Evolutionary conservation across 1,284 basidiomycete genomes (phyloP).

Genomic region (Leucoagaricus sp.): DNA sequence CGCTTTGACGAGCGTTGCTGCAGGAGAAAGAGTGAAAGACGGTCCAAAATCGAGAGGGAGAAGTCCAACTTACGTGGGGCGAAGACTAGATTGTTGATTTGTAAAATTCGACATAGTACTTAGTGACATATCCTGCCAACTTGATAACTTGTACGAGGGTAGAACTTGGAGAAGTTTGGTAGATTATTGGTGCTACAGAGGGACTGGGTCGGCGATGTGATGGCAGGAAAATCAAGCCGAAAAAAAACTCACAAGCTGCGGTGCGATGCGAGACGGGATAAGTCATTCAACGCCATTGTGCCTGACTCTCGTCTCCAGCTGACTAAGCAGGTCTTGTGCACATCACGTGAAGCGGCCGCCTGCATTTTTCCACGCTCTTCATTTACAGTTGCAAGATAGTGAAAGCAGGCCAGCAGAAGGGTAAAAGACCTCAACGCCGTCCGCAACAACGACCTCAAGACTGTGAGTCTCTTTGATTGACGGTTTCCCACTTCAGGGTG

Average conservation of each 20-base stretch:
- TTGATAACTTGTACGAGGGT: slow-evolving; percentile 45
- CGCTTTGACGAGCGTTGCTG: slow-evolving; percentile 91
- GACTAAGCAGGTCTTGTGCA: slow-evolving; percentile 24
- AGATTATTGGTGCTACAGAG: neutral
- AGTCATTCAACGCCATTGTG: neutral
- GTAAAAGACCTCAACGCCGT: slow-evolving; percentile 30
- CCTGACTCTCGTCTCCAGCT: slow-evolving; percentile 13
- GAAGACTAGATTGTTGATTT: slow-evolving; percentile 84
- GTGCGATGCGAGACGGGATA: slow-evolving; percentile 4
- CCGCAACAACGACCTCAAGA: slow-evolving; percentile 38
- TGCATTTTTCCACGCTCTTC: slow-evolving; percentile 6
- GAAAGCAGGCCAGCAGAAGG: slow-evolving; percentile 6
- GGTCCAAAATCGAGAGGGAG: slow-evolving; percentile 11
- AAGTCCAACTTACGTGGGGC: slow-evolving; percentile 72
- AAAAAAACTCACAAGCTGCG: slow-evolving; percentile 12
- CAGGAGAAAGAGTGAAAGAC: slow-evolving; percentile 22
- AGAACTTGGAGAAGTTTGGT: slow-evolving; percentile 5
- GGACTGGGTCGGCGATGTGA: neutral
- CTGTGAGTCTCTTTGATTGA: slow-evolving; percentile 28
- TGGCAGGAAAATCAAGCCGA: slow-evolving; percentile 8
- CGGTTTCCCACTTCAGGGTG: slow-evolving; percentile 8
- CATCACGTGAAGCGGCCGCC: slow-evolving; percentile 15
- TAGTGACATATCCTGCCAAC: slow-evolving; percentile 81
- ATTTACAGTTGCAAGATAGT: neutral
- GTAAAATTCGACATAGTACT: slow-evolving; percentile 68